Conservation (phyloP, 192 early-diverging fungal genomes). For the Rhizophagus prolifer region DNA sequence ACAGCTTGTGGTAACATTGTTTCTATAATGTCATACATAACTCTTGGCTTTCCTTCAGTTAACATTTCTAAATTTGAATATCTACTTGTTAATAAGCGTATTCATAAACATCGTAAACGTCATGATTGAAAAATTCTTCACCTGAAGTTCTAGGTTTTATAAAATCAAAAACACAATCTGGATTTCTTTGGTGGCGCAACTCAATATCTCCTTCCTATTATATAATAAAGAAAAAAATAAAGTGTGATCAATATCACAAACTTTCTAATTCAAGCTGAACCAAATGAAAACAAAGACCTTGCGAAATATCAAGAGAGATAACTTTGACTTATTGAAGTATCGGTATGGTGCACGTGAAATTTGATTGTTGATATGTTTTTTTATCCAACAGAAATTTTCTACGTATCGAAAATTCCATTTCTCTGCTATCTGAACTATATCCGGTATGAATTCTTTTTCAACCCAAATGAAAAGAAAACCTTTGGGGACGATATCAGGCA, state of each 20-base stretch:
- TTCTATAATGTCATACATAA: slow-evolving; percentile 86
- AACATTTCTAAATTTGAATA: slow-evolving; percentile 36
- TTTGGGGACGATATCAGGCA: slow-evolving; percentile 61
- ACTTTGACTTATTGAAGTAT: slow-evolving; percentile 87
- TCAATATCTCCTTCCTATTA: slow-evolving; percentile 81
- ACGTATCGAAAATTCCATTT: slow-evolving; percentile 90
- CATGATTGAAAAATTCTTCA: slow-evolving; percentile 10
- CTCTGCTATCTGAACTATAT: slow-evolving; percentile 71
- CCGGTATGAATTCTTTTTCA: slow-evolving; percentile 88
- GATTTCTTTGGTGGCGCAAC: slow-evolving; percentile 87
- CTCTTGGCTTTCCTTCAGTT: slow-evolving; percentile 77
- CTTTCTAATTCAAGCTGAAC: not conserved
- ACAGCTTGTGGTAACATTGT: slow-evolving; percentile 81
- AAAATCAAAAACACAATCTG: slow-evolving; percentile 96
- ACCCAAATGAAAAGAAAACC: slow-evolving; percentile 95
- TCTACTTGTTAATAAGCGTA: not conserved
- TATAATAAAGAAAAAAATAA: not conserved
- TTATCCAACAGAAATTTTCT: slow-evolving; percentile 97
- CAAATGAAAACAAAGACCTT: slow-evolving; percentile 44
- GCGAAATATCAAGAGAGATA: slow-evolving; percentile 86
- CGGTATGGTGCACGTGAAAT: slow-evolving; percentile 65
- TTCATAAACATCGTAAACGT: not conserved
- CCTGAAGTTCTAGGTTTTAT: slow-evolving; percentile 64
- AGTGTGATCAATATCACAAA: not conserved
- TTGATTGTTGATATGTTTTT: slow-evolving; percentile 76